phyloP scores from a whole-genome alignment of 805 yeast genomes.

The Ogataea thermomethanolica region DNA sequence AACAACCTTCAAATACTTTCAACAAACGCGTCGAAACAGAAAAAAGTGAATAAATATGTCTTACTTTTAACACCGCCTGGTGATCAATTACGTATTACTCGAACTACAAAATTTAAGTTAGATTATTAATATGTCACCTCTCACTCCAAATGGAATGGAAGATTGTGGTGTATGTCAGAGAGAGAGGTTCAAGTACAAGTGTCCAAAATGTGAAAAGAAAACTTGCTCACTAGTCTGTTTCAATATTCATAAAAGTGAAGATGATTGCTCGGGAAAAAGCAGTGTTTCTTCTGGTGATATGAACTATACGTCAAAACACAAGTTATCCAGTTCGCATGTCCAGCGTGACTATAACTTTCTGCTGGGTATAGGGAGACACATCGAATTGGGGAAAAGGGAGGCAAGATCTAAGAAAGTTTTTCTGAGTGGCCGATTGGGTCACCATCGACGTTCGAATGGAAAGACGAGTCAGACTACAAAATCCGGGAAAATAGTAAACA shows the following conservation, averaged over 20 bases:
- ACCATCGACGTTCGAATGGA: too few relatives aligned
- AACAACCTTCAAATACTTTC: too few relatives aligned
- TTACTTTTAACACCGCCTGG: too few relatives aligned
- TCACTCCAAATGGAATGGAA: neutral
- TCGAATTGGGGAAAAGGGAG: constrained; percentile 58
- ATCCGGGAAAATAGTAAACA: constrained; percentile 25
- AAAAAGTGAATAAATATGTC: neutral
- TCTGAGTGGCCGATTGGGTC: too few relatives aligned
- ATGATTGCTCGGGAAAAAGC: constrained; percentile 62
- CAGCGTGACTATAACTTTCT: constrained; percentile 85
- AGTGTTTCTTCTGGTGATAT: constrained; percentile 44
- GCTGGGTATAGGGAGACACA: constrained; percentile 51
- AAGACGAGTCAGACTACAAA: too few relatives aligned
- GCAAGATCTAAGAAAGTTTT: constrained; percentile 23
- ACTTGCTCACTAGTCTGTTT: constrained; percentile 77
- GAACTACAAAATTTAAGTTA: too few relatives aligned
- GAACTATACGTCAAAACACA: constrained; percentile 47
- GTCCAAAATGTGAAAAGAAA: constrained; percentile 69
- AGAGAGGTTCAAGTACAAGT: constrained; percentile 56
- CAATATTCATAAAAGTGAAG: constrained; percentile 58
- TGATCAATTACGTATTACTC: too few relatives aligned
- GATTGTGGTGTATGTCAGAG: constrained; percentile 45
- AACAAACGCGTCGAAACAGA: neutral
- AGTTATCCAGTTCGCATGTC: constrained; percentile 47
- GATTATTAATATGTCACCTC: neutral